phyloP scores from a whole-genome alignment of 139 green algal genomes.

The Chlorella vulgaris region DNA sequence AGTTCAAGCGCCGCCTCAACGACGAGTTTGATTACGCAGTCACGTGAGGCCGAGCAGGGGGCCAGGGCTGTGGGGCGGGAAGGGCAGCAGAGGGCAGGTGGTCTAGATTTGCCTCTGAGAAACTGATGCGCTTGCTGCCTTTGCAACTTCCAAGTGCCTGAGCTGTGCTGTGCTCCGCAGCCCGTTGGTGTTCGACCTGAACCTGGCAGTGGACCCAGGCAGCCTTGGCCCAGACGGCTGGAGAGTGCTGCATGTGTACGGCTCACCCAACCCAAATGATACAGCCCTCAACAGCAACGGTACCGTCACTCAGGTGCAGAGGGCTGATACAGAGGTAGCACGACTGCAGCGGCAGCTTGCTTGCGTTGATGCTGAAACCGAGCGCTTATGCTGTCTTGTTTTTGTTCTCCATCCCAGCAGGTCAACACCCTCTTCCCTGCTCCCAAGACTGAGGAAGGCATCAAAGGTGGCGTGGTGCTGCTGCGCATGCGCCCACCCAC shows the following conservation, averaged over 20 bases:
- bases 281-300: slow-evolving; percentile 10
- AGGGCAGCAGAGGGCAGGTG: background rate
- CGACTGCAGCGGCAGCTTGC: background rate
- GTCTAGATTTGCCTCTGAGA: no score
- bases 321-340: background rate
- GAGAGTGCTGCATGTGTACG: slow-evolving; percentile 38
- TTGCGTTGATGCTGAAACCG: background rate
- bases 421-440: slow-evolving; percentile 45
- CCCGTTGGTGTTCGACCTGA: slow-evolving; percentile 47
- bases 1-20: slow-evolving; percentile 39
- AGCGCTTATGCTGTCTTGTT: background rate
- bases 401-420: background rate
- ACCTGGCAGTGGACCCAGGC: slow-evolving; percentile 8
- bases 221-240: slow-evolving; percentile 14
- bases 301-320: slow-evolving; percentile 14
- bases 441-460: slow-evolving; percentile 44
- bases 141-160: no score
- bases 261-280: slow-evolving; percentile 37
- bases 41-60: background rate
- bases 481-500: slow-evolving; percentile 32
- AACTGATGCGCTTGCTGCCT: no score
- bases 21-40: slow-evolving; percentile 45
- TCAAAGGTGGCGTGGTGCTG: slow-evolving; percentile 49
- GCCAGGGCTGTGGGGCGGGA: background rate
- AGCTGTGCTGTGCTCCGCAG: no score